Evolutionary conservation across 1,284 basidiomycete genomes (phyloP).

Genomic region (Naganishia sp.): DNA sequence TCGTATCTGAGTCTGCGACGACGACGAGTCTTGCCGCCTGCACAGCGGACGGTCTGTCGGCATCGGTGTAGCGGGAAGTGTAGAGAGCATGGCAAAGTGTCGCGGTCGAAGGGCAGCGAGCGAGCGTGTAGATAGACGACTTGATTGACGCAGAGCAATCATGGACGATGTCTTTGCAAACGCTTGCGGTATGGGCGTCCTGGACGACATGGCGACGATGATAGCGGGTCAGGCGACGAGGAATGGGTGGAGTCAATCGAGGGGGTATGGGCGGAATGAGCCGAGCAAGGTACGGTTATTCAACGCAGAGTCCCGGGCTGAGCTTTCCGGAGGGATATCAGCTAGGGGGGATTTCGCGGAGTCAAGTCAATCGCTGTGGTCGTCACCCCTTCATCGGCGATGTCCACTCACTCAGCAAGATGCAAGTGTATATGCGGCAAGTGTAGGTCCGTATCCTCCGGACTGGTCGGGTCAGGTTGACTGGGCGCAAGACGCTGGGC

Average conservation of each 20-base stretch:
- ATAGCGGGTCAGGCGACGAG: background rate
- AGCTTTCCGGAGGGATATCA: background rate
- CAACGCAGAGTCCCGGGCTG: background rate
- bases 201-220: constrained; percentile 6
- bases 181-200: background rate
- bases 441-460: constrained; percentile 1
- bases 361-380: background rate
- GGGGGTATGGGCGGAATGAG: background rate
- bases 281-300: constrained; percentile 24
- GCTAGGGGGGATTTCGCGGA: background rate
- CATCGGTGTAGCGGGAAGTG: constrained; percentile 2
- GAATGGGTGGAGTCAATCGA: background rate
- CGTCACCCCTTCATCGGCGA: constrained; percentile 1
- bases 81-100: constrained; percentile 8
- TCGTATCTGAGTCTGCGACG: constrained; percentile 12
- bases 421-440: background rate
- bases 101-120: background rate
- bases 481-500: background rate
- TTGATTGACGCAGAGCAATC: constrained; percentile 10
- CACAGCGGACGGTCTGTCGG: constrained; percentile 1
- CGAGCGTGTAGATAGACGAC: constrained; percentile 12
- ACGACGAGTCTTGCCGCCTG: constrained; percentile 8
- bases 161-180: constrained; percentile 18
- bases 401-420: constrained; percentile 1
- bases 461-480: background rate